Percentiles rank a stretch among this genome's conserved stretches.
These are phyloP conservation scores for Penicillium silybi DNA, from an alignment of 495 filamentous ascomycete species.

Conservation along the genomic window DNA sequence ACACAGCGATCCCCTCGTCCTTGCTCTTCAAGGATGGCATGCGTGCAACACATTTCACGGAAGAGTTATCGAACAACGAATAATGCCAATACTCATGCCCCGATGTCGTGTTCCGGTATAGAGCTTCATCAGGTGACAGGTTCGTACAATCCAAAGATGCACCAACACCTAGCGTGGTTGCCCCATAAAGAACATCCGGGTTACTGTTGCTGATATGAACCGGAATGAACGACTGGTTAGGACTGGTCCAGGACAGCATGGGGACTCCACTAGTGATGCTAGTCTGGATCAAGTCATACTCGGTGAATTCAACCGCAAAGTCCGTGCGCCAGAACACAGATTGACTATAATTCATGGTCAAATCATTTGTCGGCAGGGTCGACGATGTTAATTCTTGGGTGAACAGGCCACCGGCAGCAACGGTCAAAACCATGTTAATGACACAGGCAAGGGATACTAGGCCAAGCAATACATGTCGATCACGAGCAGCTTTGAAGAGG, in stretches of 20 bases:
- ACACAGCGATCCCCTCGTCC: conserved; percentile 27
- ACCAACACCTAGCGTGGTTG: conserved; percentile 32
- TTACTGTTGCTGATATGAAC: conserved; percentile 22
- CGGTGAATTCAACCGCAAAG: conserved; percentile 38
- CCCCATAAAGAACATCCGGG: conserved; percentile 26
- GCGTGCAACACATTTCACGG: conserved; percentile 24
- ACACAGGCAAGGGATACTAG: conserved; percentile 36
- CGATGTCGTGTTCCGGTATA: conserved; percentile 11
- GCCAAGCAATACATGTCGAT: conserved; percentile 29
- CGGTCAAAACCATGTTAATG: conserved; percentile 32
- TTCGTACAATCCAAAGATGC: conserved; percentile 25
- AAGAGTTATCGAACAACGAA: conserved; percentile 19
- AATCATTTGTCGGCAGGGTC: conserved; percentile 17
- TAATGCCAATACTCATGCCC: conserved; percentile 31
- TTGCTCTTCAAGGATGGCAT: conserved; percentile 25
- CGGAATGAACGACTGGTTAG: conserved; percentile 36
- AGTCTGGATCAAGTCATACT: conserved; percentile 40
- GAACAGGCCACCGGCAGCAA: conserved; percentile 38
- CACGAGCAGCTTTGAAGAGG: conserved; percentile 29
- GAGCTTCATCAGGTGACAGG: conserved; percentile 15
- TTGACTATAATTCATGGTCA: conserved; percentile 34
- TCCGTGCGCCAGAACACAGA: conserved; percentile 31
- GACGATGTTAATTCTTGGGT: conserved; percentile 34
- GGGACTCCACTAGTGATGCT: conserved; percentile 39
- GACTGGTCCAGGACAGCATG: conserved; percentile 35